A percentile compares a stretch with the other conserved stretches of the same genome.
Evolutionary conservation across 331 rosid genomes (phyloP).

Genomic region (Malus hybrid): DNA sequence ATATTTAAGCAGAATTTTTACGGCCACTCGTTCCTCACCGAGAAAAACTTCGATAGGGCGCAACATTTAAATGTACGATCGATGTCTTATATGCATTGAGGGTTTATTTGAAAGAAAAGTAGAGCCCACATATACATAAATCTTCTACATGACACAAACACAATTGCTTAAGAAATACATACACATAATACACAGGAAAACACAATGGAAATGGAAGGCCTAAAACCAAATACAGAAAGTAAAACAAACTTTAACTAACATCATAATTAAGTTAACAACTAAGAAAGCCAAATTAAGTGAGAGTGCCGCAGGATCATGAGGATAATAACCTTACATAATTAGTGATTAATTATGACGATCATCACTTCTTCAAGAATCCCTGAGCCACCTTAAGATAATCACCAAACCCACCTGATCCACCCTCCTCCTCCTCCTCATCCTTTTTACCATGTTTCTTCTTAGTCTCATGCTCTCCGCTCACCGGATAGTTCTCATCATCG

Average conservation of each 20-base stretch:
- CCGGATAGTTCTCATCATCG: neutral
- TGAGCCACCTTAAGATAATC: conserved; percentile 49
- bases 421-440: neutral
- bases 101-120: too few relatives aligned
- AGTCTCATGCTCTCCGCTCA: neutral
- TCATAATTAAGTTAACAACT: neutral
- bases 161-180: neutral
- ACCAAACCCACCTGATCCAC: conserved; percentile 42
- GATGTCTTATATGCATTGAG: neutral
- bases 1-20: too few relatives aligned
- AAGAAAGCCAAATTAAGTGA: neutral
- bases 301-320: neutral
- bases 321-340: neutral
- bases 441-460: neutral
- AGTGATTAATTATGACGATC: neutral
- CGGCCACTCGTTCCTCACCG: neutral
- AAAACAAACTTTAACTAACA: neutral
- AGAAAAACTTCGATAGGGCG: neutral
- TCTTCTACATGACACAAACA: neutral
- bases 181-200: neutral
- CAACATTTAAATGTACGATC: too few relatives aligned
- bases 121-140: too few relatives aligned
- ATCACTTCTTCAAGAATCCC: conserved; percentile 33
- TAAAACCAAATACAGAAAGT: neutral
- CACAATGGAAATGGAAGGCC: neutral